phyloP scores from a whole-genome alignment of 805 yeast genomes.

The Hanseniaspora hatyaiensis region DNA sequence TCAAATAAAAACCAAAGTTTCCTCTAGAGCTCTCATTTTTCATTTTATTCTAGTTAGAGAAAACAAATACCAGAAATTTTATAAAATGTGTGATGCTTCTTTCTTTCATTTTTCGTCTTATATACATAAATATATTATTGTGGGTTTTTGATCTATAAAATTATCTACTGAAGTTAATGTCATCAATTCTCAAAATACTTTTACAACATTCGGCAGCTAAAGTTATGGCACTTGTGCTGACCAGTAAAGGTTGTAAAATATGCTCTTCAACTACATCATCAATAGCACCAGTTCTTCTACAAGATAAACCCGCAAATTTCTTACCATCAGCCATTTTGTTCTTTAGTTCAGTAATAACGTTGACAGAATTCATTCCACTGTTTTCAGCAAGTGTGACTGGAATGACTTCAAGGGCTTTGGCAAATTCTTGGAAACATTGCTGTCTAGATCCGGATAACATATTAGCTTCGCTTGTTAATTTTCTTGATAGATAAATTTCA shows the following conservation, averaged over 20 bases:
- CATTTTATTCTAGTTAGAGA: too few species aligned
- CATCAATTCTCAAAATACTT: constrained; percentile 91
- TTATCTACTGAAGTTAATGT: constrained; percentile 81
- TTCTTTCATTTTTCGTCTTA: neutral
- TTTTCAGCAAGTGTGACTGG: constrained; percentile 92
- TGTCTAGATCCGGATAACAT: constrained; percentile 76
- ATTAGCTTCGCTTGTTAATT: constrained; percentile 57
- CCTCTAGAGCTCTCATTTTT: too few species aligned
- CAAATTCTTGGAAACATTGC: constrained; percentile 82
- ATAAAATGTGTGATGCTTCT: too few species aligned
- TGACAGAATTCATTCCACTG: constrained; percentile 84
- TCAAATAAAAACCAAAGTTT: neutral
- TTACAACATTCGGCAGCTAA: constrained; percentile 95
- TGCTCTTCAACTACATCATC: constrained; percentile 78
- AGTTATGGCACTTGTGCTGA: constrained; percentile 84
- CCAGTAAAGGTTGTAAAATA: constrained; percentile 91
- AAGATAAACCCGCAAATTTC: constrained; percentile 87
- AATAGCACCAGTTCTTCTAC: constrained; percentile 83
- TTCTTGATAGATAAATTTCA: constrained; percentile 77
- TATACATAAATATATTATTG: neutral
- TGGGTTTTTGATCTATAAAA: neutral
- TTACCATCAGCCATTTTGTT: constrained; percentile 86
- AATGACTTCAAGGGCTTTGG: constrained; percentile 80
- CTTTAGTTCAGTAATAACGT: constrained; percentile 83
- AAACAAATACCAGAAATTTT: too few species aligned